Evolutionary conservation across 129 eudicot species (phyloP).

Genomic region (Helichrysum umbraculigerum): DNA sequence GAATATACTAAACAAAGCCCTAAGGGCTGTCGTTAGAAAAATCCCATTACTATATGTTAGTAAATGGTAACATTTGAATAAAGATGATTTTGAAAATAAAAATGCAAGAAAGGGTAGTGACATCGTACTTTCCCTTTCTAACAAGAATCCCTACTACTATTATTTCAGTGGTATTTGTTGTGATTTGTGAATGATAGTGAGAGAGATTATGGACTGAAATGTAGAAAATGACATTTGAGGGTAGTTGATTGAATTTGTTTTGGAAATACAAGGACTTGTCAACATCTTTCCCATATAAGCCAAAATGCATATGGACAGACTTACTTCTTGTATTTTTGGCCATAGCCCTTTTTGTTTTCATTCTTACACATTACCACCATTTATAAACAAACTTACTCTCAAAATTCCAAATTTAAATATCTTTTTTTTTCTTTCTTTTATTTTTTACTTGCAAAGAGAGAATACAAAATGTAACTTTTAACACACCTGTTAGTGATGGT

Average conservation of each 20-base stretch:
- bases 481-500: too few species aligned
- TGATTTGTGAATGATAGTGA: background rate
- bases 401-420: background rate
- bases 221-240: conserved; percentile 37
- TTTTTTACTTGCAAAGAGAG: background rate
- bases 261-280: conserved; percentile 42
- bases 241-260: conserved; percentile 23
- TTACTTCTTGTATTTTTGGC: conserved; percentile 17
- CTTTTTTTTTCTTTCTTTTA: background rate
- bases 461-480: background rate
- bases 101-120: conserved; percentile 14
- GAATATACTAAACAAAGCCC: too few species aligned
- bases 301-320: conserved; percentile 32
- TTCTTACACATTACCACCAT: conserved; percentile 32
- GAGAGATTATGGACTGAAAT: conserved; percentile 27
- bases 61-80: too few species aligned
- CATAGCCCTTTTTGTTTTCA: conserved; percentile 34
- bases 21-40: too few species aligned
- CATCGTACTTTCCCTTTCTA: background rate
- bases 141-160: too few species aligned
- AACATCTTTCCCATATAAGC: conserved; percentile 32
- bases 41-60: too few species aligned
- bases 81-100: background rate
- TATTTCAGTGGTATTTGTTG: background rate
- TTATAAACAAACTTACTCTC: conserved; percentile 12